These are phyloP conservation scores for Aphanomyces stellatus DNA, from an alignment of 352 stramenopile genomes.

Conservation along the genomic window DNA sequence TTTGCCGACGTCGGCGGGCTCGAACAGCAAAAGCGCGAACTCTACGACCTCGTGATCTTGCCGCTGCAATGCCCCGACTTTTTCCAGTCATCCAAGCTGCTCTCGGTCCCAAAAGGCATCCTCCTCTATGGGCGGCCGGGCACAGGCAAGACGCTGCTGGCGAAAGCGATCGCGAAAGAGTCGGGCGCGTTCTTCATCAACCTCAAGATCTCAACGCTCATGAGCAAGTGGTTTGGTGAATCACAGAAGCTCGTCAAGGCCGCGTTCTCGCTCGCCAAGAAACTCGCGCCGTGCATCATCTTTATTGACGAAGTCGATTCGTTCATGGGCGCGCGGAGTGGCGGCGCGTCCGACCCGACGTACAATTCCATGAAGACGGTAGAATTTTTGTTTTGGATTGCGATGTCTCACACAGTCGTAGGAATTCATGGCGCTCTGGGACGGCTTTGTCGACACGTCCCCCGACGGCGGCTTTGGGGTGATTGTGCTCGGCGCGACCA, in stretches of 20 bases:
- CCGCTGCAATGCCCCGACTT: slow-evolving; percentile 88
- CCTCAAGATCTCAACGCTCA: slow-evolving; percentile 85
- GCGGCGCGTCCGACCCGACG: slow-evolving; percentile 65
- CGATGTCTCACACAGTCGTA: too few species aligned
- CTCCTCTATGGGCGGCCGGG: slow-evolving; percentile 73
- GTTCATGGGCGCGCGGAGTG: slow-evolving; percentile 80
- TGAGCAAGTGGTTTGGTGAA: slow-evolving; percentile 88
- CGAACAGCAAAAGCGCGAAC: slow-evolving; percentile 93
- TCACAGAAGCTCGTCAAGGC: slow-evolving; percentile 92
- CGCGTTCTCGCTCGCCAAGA: slow-evolving; percentile 89
- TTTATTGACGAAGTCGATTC: slow-evolving; percentile 98
- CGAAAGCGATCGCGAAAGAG: slow-evolving; percentile 95
- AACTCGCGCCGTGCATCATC: slow-evolving; percentile 94
- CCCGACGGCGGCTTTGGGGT: slow-evolving; percentile 78
- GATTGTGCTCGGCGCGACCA: slow-evolving; percentile 96
- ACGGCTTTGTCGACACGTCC: slow-evolving; percentile 87
- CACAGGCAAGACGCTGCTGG: slow-evolving; percentile 89
- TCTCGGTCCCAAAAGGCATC: slow-evolving; percentile 82
- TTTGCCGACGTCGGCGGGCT: slow-evolving; percentile 96
- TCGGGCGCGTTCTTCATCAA: slow-evolving; percentile 84
- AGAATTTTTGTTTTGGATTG: too few species aligned
- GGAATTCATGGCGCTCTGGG: slow-evolving; percentile 98
- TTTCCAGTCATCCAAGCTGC: slow-evolving; percentile 79
- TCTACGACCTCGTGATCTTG: slow-evolving; percentile 94
- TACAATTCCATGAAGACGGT: slow-evolving; percentile 85